These are phyloP conservation scores for Lyophyllum semitale DNA, from an alignment of 768 basidiomycete species.

Conservation along the genomic window DNA sequence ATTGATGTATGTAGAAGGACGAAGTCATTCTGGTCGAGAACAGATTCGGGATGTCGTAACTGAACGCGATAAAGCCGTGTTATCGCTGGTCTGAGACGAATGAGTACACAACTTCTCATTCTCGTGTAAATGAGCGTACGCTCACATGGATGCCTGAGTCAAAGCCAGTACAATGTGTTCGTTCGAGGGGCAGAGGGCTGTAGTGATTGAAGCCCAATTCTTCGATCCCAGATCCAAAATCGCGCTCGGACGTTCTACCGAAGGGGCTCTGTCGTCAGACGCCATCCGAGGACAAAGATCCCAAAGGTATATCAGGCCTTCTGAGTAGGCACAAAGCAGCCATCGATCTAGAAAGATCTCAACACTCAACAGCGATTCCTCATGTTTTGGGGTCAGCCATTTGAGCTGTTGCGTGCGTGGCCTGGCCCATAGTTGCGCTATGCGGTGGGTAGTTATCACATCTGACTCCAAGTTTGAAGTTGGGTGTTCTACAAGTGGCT, in stretches of 20 bases:
- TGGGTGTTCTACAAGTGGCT: neutral
- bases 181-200: slow-evolving; percentile 9
- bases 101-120: neutral
- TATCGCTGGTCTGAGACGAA: slow-evolving; percentile 18
- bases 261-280: slow-evolving; percentile 5
- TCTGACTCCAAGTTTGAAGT: slow-evolving; percentile 2
- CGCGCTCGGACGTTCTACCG: slow-evolving; percentile 5
- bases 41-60: neutral
- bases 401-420: slow-evolving; percentile 5
- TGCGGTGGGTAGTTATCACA: slow-evolving; percentile 8
- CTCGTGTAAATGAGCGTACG: neutral
- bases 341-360: slow-evolving; percentile 47
- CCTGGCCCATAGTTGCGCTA: slow-evolving; percentile 11
- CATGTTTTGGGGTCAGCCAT: slow-evolving; percentile 4
- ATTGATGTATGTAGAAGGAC: slow-evolving; percentile 19
- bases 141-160: slow-evolving; percentile 25
- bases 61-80: slow-evolving; percentile 6
- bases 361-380: slow-evolving; percentile 31
- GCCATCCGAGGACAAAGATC: slow-evolving; percentile 27
- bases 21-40: slow-evolving; percentile 11
- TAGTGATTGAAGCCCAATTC: slow-evolving; percentile 8
- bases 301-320: slow-evolving; percentile 45
- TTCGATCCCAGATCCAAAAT: slow-evolving; percentile 13
- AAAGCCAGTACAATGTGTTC: slow-evolving; percentile 25
- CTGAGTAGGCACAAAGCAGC: slow-evolving; percentile 45